Conservation (phyloP, 176 grass and related monocot species). For the barley (Hordeum vulgare) region MorexV3_pseudomolecules_assembly NC_058521.1:604063872-604064371, state of each 20-base stretch:
- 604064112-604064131: not conserved
- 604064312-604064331: not conserved
- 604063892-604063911: not conserved
- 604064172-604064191: not conserved
- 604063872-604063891: not conserved
- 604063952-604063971: not conserved
- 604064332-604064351: not conserved
- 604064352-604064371: not conserved
- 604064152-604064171: constrained; percentile 24
- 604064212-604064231: constrained; percentile 34
- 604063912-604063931: not conserved
- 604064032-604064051: constrained; percentile 16
- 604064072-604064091: not conserved
- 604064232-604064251: not conserved
- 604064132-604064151: not conserved
- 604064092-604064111: constrained; percentile 23
- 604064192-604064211: constrained; percentile 26
- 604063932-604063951: no score
- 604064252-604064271: not conserved
- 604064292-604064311: not conserved
- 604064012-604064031: constrained; percentile 57
- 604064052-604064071: not conserved
- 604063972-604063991: not conserved
- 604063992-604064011: constrained; percentile 32
- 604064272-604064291: not conserved